Evolutionary conservation across 345 rosid species (phyloP).

Genomic region (Moricandia arvensis): DNA sequence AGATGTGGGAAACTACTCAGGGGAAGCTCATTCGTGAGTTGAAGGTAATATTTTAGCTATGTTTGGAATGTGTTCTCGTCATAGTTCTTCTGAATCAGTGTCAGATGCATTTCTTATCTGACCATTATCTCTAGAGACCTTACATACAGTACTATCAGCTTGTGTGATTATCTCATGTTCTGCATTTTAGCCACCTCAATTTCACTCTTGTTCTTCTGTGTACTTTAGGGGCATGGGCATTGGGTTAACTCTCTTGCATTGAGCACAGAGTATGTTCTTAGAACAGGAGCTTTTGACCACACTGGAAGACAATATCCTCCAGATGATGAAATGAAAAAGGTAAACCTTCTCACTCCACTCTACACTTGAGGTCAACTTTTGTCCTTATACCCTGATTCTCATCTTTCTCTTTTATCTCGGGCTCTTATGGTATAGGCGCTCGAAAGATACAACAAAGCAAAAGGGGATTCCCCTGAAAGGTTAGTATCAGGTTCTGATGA

Average conservation of each 20-base stretch:
- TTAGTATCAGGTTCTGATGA: conserved; percentile 97
- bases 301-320: conserved; percentile 70
- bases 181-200: neutral
- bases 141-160: neutral
- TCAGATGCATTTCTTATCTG: neutral
- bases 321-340: conserved; percentile 85
- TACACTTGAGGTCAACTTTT: neutral
- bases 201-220: neutral
- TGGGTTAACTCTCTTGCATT: conserved; percentile 97
- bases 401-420: neutral
- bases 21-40: conserved; percentile 96
- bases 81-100: neutral
- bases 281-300: conserved; percentile 96
- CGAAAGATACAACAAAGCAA: conserved; percentile 79
- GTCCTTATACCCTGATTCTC: conserved; percentile 8
- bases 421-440: conserved; percentile 58
- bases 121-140: neutral
- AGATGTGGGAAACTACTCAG: conserved; percentile 96
- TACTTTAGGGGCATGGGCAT: conserved; percentile 77
- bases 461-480: conserved; percentile 80
- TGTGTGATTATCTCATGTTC: neutral
- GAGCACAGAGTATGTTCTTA: conserved; percentile 92
- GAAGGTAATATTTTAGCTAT: conserved; percentile 53
- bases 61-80: conserved; percentile 31
- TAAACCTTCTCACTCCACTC: conserved; percentile 27